A percentile compares a stretch with the other conserved stretches of the same genome.
Conservation (phyloP, 768 basidiomycete genomes). For the Neoboletus magnificus region DNA sequence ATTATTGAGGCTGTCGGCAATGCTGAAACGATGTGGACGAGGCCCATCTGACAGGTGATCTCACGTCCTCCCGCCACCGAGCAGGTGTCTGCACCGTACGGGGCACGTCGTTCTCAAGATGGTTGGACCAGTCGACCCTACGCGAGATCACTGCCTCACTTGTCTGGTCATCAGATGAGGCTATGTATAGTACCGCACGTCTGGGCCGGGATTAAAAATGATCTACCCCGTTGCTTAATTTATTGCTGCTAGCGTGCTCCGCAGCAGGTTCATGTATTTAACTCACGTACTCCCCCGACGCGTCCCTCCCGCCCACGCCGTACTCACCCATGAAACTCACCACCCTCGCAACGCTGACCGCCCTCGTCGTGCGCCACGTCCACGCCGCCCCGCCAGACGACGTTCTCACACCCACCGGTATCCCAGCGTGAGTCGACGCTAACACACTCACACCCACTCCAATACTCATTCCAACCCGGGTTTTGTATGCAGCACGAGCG, state of each 20-base stretch:
- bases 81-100: too few relatives aligned
- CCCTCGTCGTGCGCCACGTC: slow-evolving; percentile 8
- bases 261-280: slow-evolving; percentile 13
- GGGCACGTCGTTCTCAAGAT: not conserved
- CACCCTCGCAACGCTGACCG: slow-evolving; percentile 1
- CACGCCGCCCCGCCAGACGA: slow-evolving; percentile 3
- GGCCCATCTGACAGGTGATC: too few relatives aligned
- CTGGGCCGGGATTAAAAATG: not conserved
- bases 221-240: slow-evolving; percentile 12
- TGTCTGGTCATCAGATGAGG: not conserved
- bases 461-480: too few relatives aligned
- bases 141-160: not conserved
- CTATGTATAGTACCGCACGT: not conserved
- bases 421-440: slow-evolving; percentile 27
- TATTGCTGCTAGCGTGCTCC: slow-evolving; percentile 1
- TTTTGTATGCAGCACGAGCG: too few relatives aligned
- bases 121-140: not conserved
- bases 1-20: slow-evolving; percentile 3
- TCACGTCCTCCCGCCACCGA: too few relatives aligned
- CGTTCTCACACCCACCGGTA: slow-evolving; percentile 10
- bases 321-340: slow-evolving; percentile 13
- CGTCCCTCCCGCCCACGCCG: not conserved
- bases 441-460: too few relatives aligned
- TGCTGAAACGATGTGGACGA: slow-evolving; percentile 3
- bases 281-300: not conserved